Percentiles rank a stretch among this genome's conserved stretches.
Conservation (phyloP, 768 basidiomycete genomes). For the Boletus subcaerulescens region DNA sequence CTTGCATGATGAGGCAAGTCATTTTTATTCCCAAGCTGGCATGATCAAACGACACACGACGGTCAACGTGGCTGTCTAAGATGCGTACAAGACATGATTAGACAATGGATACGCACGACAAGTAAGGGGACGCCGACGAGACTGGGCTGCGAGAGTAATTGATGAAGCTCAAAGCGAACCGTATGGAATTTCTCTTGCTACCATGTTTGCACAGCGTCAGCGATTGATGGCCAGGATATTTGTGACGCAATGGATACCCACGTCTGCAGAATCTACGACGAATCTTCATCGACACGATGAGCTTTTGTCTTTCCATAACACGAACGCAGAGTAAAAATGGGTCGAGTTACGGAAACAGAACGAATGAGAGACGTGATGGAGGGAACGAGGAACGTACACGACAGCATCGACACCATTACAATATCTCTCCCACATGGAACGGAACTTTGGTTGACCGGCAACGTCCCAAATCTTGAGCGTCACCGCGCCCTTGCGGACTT, state of each 20-base stretch:
- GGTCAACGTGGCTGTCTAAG: neutral
- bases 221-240: neutral
- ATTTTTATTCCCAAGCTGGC: slow-evolving; percentile 89
- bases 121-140: slow-evolving; percentile 75
- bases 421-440: slow-evolving; percentile 95
- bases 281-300: slow-evolving; percentile 51
- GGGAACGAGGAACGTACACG: slow-evolving; percentile 51
- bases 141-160: slow-evolving; percentile 63
- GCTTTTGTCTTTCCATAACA: slow-evolving; percentile 8
- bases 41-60: neutral
- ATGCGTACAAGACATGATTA: neutral
- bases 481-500: slow-evolving; percentile 85
- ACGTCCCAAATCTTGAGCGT: slow-evolving; percentile 96
- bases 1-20: slow-evolving; percentile 73
- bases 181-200: slow-evolving; percentile 82
- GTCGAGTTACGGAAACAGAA: neutral
- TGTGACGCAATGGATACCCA: slow-evolving; percentile 38
- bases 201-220: slow-evolving; percentile 1
- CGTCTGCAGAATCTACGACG: slow-evolving; percentile 90
- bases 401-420: slow-evolving; percentile 92
- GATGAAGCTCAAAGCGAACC: slow-evolving; percentile 80
- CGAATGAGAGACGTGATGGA: neutral
- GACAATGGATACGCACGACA: slow-evolving; percentile 52
- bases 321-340: neutral
- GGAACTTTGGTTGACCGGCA: slow-evolving; percentile 90